These are phyloP conservation scores for Lagenaria siceraria DNA, from an alignment of 306 rosid genomes.

Conservation along the genomic window DNA sequence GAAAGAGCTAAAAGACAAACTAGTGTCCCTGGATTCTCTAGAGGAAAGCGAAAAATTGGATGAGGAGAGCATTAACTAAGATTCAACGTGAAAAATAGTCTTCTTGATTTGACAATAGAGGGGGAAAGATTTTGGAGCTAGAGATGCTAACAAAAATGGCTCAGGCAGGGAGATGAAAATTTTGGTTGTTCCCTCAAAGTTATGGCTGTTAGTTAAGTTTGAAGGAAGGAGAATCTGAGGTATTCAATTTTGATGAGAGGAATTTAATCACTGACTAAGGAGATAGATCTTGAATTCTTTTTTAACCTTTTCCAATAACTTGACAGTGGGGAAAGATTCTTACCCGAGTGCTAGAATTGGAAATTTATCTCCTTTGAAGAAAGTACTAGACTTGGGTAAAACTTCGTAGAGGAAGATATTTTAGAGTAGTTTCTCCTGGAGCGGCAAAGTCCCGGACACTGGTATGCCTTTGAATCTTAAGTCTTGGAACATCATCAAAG, in stretches of 20 bases:
- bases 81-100: not conserved
- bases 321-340: not conserved
- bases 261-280: not conserved
- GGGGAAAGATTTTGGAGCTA: not conserved
- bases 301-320: not conserved
- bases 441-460: not conserved
- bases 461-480: not conserved
- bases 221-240: not conserved
- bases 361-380: not conserved
- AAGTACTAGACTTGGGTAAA: not conserved
- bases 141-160: not conserved
- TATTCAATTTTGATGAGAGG: not conserved
- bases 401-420: not conserved
- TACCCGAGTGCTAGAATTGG: not conserved
- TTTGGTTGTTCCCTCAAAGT: not conserved
- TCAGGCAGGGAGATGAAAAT: not conserved
- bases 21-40: not conserved
- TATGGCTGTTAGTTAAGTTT: not conserved
- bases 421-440: not conserved
- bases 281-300: not conserved
- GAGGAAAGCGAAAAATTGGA: not conserved
- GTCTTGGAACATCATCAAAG: not conserved
- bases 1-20: not conserved
- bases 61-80: not conserved
- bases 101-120: not conserved